phyloP scores from a whole-genome alignment of 1,139 yeast genomes.

The Trichomonascaceae sp. region DNA sequence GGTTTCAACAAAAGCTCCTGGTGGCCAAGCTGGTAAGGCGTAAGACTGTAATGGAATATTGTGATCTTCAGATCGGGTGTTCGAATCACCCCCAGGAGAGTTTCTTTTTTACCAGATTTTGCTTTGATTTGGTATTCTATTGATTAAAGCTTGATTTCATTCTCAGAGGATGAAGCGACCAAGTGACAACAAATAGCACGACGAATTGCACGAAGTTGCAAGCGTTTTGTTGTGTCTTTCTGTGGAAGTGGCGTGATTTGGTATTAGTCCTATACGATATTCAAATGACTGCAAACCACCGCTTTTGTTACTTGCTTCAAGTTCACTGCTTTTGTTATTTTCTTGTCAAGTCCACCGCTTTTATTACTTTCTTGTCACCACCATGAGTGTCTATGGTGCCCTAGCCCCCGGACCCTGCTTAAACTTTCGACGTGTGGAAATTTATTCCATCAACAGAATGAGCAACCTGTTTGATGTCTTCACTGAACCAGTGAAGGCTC shows the following conservation, averaged over 20 bases:
- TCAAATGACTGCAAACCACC: too few relatives aligned
- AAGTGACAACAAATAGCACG: too few relatives aligned
- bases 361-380: neutral
- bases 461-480: constrained; percentile 9
- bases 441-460: constrained; percentile 3
- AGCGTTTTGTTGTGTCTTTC: too few relatives aligned
- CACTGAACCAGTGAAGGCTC: constrained; percentile 4
- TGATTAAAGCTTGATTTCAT: neutral
- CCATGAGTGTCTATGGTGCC: neutral
- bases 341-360: neutral
- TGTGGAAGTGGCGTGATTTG: too few relatives aligned
- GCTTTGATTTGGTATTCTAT: constrained; percentile 16
- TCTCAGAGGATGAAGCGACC: too few relatives aligned
- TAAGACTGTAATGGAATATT: constrained; percentile 53
- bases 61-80: constrained; percentile 73
- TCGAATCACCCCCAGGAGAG: constrained; percentile 76
- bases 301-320: too few relatives aligned
- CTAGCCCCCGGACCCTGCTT: neutral
- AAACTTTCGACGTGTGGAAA: too few relatives aligned
- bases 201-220: too few relatives aligned
- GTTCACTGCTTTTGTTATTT: neutral
- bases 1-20: constrained; percentile 31
- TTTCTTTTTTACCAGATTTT: constrained; percentile 13
- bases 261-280: too few relatives aligned
- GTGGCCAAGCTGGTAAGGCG: constrained; percentile 57